Base-by-base conservation (phyloP, 2,329 filamentous ascomycete genomes). In the Alternaria sp. region DNA sequence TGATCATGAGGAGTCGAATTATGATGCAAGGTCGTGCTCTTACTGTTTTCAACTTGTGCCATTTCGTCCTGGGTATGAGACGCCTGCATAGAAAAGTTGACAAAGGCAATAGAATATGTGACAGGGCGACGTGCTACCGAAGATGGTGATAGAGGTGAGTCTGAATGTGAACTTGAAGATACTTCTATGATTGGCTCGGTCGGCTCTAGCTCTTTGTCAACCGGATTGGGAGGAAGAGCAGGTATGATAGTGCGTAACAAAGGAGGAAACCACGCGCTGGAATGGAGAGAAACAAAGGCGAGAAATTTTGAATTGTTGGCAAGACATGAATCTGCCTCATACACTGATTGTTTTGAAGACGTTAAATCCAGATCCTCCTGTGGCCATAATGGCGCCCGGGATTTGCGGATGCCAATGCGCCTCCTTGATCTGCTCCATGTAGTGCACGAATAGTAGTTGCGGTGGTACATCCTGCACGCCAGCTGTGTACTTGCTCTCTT, bases 331-430 rank as follows among this genome's bases (percentile, higher is more conserved):
- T 16, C 27, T 41, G 56, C 14, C 61, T 63, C 76, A 79, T n/a
- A 79, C 78, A 65, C 74, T 79, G 67, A 78, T 78, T 1, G 77
- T 79, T 66, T 80, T 80, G 75, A 80, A 79, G 2, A 79, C 75
- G 41, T 86, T 86, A 80, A 99, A 97, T 53, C 89, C 89, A 80
- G 90, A 90, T 74, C 93, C 91, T 10, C 95, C 95, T 0, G 95
- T 99, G 2, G 93, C 93, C 81, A 98, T 90, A 63, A 98, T 82
- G 34, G 89, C 89, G 30, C 95, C 95, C 0, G 93, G 92, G 77
- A 98, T 97, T 83, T 99, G 95, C 34, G 91, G 92, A 82, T 98
- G 94, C 94, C 95, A 99, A 82, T 99, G 95, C 38, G 94, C 83
- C 81, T 99, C 95, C 86, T 97, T 98, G 58, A 93, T 93, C 71